These are phyloP conservation scores for Pyrrhoderma lamaoense DNA, from an alignment of 1,284 basidiomycete species.

Conservation along the genomic window DNA sequence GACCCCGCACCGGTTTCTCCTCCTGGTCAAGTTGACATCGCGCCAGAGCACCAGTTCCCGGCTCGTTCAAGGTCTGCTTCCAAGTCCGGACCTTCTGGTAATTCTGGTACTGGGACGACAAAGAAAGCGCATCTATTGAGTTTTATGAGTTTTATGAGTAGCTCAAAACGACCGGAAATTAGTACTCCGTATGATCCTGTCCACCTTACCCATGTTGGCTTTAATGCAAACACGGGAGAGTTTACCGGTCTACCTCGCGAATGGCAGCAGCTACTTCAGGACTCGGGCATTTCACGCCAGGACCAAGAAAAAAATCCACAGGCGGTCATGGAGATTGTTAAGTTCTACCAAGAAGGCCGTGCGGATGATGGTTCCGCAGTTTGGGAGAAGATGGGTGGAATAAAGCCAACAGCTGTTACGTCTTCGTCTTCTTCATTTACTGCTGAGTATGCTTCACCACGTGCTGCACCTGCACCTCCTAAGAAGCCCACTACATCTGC, in stretches of 20 bases:
- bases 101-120: constrained; percentile 19
- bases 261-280: constrained; percentile 97
- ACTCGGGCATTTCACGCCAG: constrained; percentile 84
- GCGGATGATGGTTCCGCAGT: constrained; percentile 61
- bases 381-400: constrained; percentile 71
- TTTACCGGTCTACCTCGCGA: constrained; percentile 97
- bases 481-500: constrained; percentile 39
- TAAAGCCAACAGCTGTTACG: constrained; percentile 1
- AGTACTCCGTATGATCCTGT: constrained; percentile 99
- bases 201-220: constrained; percentile 98
- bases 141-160: constrained; percentile 73
- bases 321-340: constrained; percentile 98
- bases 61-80: constrained; percentile 40
- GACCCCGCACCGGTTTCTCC: constrained; percentile 30
- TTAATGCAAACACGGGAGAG: constrained; percentile 97
- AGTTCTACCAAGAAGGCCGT: constrained; percentile 82
- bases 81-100: constrained; percentile 50
- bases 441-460: constrained; percentile 30
- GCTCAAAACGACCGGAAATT: constrained; percentile 85
- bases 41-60: constrained; percentile 22
- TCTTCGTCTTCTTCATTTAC: background rate
- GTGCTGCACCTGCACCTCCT: constrained; percentile 45
- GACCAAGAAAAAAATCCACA: constrained; percentile 99
- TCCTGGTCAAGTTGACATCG: constrained; percentile 26
- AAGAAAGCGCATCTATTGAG: constrained; percentile 63